A percentile compares a stretch with the other conserved stretches of the same genome.
Evolutionary conservation across 768 basidiomycete species (phyloP).

Genomic region (Lactarius psammicola): DNA sequence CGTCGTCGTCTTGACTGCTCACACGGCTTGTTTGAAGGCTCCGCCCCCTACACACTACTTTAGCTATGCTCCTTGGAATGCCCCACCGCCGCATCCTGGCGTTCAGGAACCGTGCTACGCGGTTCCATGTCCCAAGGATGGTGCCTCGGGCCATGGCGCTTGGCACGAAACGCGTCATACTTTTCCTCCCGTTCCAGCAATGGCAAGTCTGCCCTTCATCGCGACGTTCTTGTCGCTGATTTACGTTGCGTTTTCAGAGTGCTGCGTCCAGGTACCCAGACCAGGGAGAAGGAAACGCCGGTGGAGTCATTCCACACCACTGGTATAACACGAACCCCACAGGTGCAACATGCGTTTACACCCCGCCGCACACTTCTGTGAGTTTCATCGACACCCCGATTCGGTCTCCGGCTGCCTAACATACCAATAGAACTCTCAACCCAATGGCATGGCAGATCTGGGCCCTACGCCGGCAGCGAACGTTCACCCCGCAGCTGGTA

Average conservation of each 20-base stretch:
- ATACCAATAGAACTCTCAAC: background rate
- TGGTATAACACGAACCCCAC: background rate
- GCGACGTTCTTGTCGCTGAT: background rate
- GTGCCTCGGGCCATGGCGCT: background rate
- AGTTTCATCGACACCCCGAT: too few relatives aligned
- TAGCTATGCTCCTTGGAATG: slow-evolving; percentile 1
- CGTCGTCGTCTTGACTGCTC: background rate
- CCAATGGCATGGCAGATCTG: too few relatives aligned
- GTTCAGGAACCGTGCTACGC: background rate
- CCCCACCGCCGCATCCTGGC: background rate
- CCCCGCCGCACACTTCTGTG: background rate
- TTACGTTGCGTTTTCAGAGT: background rate
- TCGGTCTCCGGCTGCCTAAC: background rate
- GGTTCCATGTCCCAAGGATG: background rate
- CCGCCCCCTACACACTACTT: background rate
- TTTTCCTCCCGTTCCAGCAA: background rate
- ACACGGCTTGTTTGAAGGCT: background rate
- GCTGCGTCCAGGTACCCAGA: background rate
- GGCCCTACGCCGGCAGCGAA: too few relatives aligned
- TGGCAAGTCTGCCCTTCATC: background rate
- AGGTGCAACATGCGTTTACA: background rate
- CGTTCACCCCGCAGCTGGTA: background rate
- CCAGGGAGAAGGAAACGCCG: background rate
- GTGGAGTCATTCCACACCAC: background rate
- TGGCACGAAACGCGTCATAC: background rate